Conservation (phyloP, 768 basidiomycete species). For the Rhodotorula babjevae region DNA sequence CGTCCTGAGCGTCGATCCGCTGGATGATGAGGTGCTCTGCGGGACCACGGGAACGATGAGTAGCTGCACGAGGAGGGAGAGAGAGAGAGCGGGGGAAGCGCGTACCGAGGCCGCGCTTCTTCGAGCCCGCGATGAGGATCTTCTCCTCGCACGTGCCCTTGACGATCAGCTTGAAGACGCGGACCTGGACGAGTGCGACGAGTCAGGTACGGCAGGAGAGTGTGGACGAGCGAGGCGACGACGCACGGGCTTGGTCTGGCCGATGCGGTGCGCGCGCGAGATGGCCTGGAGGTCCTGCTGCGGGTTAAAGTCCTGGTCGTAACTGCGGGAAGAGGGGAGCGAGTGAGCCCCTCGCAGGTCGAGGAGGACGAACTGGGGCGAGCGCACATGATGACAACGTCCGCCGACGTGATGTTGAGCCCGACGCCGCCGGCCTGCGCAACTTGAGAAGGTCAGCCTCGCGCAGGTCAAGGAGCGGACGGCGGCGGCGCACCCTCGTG, state of each 20-base stretch:
- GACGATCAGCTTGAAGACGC: slow-evolving; percentile 76
- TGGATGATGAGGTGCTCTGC: slow-evolving; percentile 37
- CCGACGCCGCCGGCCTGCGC: slow-evolving; percentile 73
- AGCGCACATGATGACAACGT: slow-evolving; percentile 70
- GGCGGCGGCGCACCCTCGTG: slow-evolving; percentile 5
- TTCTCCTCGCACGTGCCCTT: slow-evolving; percentile 67
- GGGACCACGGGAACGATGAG: slow-evolving; percentile 3
- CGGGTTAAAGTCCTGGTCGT: slow-evolving; percentile 98
- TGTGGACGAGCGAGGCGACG: slow-evolving; percentile 48
- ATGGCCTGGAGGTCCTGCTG: slow-evolving; percentile 78
- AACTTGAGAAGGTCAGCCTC: slow-evolving; percentile 44
- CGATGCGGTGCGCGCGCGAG: slow-evolving; percentile 86
- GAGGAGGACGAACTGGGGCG: too few relatives aligned
- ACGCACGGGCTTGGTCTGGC: slow-evolving; percentile 87
- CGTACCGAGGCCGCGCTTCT: slow-evolving; percentile 62
- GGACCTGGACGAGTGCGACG: slow-evolving; percentile 8
- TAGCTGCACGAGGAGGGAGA: slow-evolving; percentile 57
- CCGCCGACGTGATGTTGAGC: slow-evolving; percentile 83
- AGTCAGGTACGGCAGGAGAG: too few relatives aligned
- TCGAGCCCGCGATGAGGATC: slow-evolving; percentile 39
- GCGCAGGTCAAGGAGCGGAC: not conserved
- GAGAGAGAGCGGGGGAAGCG: slow-evolving; percentile 59
- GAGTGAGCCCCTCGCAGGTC: rapidly evolving
- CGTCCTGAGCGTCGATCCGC: slow-evolving; percentile 52
- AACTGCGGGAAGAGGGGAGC: slow-evolving; percentile 44